A percentile compares a stretch with the other conserved stretches of the same genome.
Evolutionary conservation across 257 asterid genomes (phyloP).

Genomic region (Striga asiatica): DNA sequence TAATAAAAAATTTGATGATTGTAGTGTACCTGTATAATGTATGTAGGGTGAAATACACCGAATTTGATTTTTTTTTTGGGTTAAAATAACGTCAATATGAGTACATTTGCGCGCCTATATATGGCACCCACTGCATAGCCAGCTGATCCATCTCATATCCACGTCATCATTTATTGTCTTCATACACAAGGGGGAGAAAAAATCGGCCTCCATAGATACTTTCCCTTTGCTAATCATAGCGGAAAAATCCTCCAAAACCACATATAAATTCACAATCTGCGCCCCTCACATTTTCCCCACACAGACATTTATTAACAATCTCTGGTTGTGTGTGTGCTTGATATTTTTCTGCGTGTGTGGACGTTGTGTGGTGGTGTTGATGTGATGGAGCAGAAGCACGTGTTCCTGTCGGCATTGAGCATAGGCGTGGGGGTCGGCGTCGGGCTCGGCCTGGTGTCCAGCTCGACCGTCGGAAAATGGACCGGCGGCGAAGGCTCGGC

Average conservation of each 20-base stretch:
- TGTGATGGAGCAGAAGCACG: slow-evolving; percentile 75
- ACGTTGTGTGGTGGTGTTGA: slow-evolving; percentile 11
- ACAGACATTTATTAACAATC: slow-evolving; percentile 12
- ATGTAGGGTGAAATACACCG: too few relatives aligned
- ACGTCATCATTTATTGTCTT: slow-evolving; percentile 13
- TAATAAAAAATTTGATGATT: too few relatives aligned
- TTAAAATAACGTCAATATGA: too few relatives aligned
- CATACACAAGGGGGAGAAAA: not conserved
- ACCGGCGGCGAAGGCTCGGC: slow-evolving; percentile 18
- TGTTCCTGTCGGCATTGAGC: slow-evolving; percentile 73
- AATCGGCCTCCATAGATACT: not conserved
- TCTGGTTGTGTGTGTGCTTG: not conserved
- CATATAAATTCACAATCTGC: not conserved
- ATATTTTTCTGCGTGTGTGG: not conserved
- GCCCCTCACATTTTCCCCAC: slow-evolving; percentile 13
- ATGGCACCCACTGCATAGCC: slow-evolving; percentile 17
- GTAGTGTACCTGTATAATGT: too few relatives aligned
- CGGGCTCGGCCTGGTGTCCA: slow-evolving; percentile 69
- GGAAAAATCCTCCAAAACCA: too few relatives aligned
- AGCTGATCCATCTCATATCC: slow-evolving; percentile 13
- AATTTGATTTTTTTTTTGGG: too few relatives aligned
- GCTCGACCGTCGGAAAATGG: slow-evolving; percentile 64
- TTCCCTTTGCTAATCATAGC: too few relatives aligned
- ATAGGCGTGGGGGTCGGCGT: slow-evolving; percentile 88
- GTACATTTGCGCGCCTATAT: slow-evolving; percentile 26